A percentile compares a stretch with the other conserved stretches of the same genome.
Evolutionary conservation across 2,329 filamentous ascomycete genomes (phyloP).

Genomic region (Microsporum audouinii): DNA sequence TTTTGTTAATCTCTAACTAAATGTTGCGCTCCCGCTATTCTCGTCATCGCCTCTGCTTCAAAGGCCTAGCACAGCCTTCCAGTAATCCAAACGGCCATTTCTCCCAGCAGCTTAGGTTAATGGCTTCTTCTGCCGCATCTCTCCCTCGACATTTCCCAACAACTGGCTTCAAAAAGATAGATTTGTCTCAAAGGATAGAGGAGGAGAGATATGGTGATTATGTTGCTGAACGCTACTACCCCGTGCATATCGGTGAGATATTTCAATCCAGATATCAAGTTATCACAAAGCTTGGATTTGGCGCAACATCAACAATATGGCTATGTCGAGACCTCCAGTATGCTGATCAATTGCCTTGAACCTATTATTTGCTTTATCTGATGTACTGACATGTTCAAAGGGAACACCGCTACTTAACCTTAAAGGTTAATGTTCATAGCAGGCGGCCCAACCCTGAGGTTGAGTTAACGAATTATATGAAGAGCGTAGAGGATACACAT

Average conservation of each 20-base stretch:
- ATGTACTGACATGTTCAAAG: neutral
- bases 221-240: conserved; percentile 11
- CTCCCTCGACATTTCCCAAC: neutral
- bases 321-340: conserved; percentile 16
- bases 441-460: neutral
- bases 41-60: neutral
- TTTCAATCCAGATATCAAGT: conserved; percentile 15
- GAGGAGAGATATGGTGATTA: conserved; percentile 13
- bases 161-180: neutral
- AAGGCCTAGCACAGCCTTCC: neutral
- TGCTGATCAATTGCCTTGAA: neutral
- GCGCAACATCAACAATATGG: conserved; percentile 18
- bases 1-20: neutral
- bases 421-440: conserved; percentile 4
- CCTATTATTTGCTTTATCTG: neutral
- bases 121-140: neutral
- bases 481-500: conserved; percentile 11
- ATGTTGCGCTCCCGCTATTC: neutral
- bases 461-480: conserved; percentile 1
- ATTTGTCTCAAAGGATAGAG: conserved; percentile 8
- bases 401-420: conserved; percentile 7
- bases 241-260: conserved; percentile 10
- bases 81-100: neutral
- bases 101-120: neutral
- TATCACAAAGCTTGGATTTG: conserved; percentile 18